A percentile compares a stretch with the other conserved stretches of the same genome.
These are phyloP conservation scores for Basipetospora chlamydospora DNA, from an alignment of 2,329 filamentous ascomycete species.

Conservation along the genomic window DNA sequence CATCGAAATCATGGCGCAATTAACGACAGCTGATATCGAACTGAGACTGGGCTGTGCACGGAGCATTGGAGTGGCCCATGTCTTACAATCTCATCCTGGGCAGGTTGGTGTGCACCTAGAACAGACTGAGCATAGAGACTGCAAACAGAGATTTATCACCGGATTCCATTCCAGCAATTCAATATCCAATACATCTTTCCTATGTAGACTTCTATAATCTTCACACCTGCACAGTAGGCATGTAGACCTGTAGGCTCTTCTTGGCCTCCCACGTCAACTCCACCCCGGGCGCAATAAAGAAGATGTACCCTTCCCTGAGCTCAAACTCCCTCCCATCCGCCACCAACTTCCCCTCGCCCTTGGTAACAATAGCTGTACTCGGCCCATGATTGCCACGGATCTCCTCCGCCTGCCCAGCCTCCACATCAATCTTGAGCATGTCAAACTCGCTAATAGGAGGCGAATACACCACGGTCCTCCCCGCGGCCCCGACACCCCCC, in stretches of 20 bases:
- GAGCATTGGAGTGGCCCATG: too few species aligned
- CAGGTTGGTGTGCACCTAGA: too few species aligned
- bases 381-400: constrained; percentile 42
- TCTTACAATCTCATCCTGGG: too few species aligned
- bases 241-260: constrained; percentile 20
- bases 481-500: constrained; percentile 36
- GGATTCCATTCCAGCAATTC: too few species aligned
- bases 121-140: too few species aligned
- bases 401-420: constrained; percentile 41
- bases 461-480: constrained; percentile 47
- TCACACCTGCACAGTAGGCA: too few species aligned
- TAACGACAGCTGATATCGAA: too few species aligned
- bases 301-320: constrained; percentile 48
- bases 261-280: constrained; percentile 17
- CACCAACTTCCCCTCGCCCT: constrained; percentile 41
- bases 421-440: constrained; percentile 46
- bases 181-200: too few species aligned
- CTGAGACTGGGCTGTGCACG: too few species aligned
- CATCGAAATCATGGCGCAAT: too few species aligned
- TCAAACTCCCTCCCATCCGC: constrained; percentile 36
- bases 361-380: constrained; percentile 46
- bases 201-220: too few species aligned
- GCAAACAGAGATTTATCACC: too few species aligned
- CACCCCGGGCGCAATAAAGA: constrained; percentile 46
- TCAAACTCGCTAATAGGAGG: constrained; percentile 61